Evolutionary conservation across 805 yeast genomes (phyloP), one percentile per base, ranked within the genome.

Genomic region (Starmerella vitae): DNA sequence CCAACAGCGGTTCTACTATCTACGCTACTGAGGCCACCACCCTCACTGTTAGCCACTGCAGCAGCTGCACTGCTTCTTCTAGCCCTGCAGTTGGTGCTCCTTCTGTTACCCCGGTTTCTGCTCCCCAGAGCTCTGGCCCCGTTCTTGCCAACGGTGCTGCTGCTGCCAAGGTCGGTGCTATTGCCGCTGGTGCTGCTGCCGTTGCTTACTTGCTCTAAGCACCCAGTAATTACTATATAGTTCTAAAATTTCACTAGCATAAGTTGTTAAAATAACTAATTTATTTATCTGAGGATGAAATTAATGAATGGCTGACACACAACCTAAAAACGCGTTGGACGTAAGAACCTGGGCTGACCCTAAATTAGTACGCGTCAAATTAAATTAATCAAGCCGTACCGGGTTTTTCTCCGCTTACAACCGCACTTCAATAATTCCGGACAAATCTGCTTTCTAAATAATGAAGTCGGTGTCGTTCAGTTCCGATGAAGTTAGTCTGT

Each of bases 81-180:
- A 12, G 32, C 22, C 28, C 35, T 14, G 71, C 68, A 53, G 60
- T 62, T 20, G 38, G 41, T 20, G 34, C 36, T 17, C 71, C 67
- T 55, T 60, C 61, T 34, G 29, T 34, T 22, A 29, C 17, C 13
- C 33, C 36, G 20, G 20, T 29, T n/a, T n/a, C 27, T 22, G 35
- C 30, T 38, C n/a, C n/a, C n/a, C n/a, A n/a, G n/a, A 18, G 35
- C 36, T 20, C 36, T 15, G 34, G 38, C 34, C 47, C 47, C 8
- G 34, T n/a, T 17, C 33, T 40, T n/a, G 43, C 35, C 37, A 38
- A 46, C 45, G 45, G 49, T 17, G 43, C 47, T 21, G 44, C 44
- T 37, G 44, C 40, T 31, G 47, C 43, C 26, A 37, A 41, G 46
- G 39, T 34, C 30, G 49, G 43, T 25, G 36, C 37, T 8, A 36